Evolutionary conservation across 2,329 filamentous ascomycete species (phyloP), one percentile per base, ranked within the genome.

Genomic region (Trichoderma sp.): DNA sequence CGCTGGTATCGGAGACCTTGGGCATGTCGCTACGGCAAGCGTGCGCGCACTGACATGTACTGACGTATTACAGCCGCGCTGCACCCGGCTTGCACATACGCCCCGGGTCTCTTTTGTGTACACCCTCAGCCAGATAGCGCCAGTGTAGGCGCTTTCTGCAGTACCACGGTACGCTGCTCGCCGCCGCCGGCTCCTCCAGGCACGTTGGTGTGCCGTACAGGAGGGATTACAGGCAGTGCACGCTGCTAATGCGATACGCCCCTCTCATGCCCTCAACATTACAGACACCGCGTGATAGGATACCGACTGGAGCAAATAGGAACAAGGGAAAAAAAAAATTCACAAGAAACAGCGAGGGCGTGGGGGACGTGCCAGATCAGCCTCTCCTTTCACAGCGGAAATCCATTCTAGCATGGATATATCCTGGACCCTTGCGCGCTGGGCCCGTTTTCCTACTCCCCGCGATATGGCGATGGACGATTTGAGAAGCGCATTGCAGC

Each of bases 281-380:
- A n/a, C 19, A 43, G 40, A 49, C 10, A 49, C n/a, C 43, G 21
- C 43, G 43, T 49, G 47, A 49, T 49, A 13, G 47, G 47, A 49
- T 24, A 33, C 40, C 4, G 19, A 57, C 14, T 5, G 31, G 35
- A 24, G 33, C 11, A 27, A 35, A 63, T 16, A 37, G n/a, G 43
- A 49, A 47, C 24, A 19, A 27, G 27, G 27, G 24, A 27, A 40
- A 33, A 27, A 40, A 33, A 40, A 58, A 57, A 58, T 43, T 43
- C 40, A 49, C 37, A 24, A 53, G n/a, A 31, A 43, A 11, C 61
- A 55, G 49, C 61, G 21, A 64, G 61, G 61, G 49, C 52, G 49
- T 53, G 31, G 37, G 56, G 37, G 53, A 37, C 10, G 52, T 56
- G 62, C 62, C 62, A 65, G 62, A 65, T 66, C 63, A 40, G 52